Base-by-base conservation (phyloP, 495 filamentous ascomycete species). In the Venustampulla echinocandica region DNA sequence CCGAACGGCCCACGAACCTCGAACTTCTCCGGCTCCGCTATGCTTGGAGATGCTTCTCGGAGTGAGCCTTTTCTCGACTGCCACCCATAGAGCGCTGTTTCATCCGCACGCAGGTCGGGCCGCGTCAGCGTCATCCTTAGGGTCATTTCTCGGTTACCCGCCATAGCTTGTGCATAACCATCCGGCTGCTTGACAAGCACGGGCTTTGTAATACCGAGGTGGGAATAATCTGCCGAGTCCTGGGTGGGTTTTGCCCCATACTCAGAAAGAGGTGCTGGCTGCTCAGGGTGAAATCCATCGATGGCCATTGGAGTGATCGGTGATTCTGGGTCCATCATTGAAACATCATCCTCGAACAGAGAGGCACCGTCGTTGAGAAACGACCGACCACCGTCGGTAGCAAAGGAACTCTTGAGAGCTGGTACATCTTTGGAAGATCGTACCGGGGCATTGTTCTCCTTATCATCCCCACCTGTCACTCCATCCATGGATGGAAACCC, bases 91-190 rank as follows among this genome's bases (percentile, higher is more conserved):
- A 76, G 66, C 54, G 74, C 70, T 20, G 74, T 76, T 58, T 82
- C 85, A 46, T 77, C 68, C 1, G 77, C 78, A 33, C 86, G 77
- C 42, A 95, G 73, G 58, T 95, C 90, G 0, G 89, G 88, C 39
- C 87, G 74, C 17, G 90, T 96, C 41, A 95, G 74, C 4, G 90
- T 95, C 87, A 96, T 93, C 25, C 86, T 84, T 34, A 96, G 64
- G 11, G 90, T 95, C 90, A 95, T 95, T 63, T 95, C 90, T 14
- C 90, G 79, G 30, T 74, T 81, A 36, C 73, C 74, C 20, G 71
- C 68, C 25, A 71, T 64, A 9, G 67, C 67, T 46, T 80, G 77
- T n/a, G 70, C 65, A 56, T 75, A 79, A 35, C 56, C 52, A 41
- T 65, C 69, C 18, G 50, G 51, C 32, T 57, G 55, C 46, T 54